These are phyloP conservation scores for Macrophomina phaseolina DNA, from an alignment of 2,329 filamentous ascomycete species.

Conservation along the genomic window DNA sequence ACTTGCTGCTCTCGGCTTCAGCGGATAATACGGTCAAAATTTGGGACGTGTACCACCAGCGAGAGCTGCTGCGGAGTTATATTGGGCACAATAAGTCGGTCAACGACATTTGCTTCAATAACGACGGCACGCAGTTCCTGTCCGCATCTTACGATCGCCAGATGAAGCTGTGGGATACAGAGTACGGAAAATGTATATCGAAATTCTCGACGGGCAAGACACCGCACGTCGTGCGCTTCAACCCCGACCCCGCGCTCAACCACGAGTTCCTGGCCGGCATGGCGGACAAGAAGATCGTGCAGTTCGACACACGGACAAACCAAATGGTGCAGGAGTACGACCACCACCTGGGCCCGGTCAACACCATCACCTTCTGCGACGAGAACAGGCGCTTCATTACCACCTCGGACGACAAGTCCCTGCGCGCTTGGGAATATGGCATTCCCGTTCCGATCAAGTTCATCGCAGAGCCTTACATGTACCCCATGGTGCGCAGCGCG, in stretches of 20 bases:
- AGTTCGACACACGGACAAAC: slow-evolving; percentile 86
- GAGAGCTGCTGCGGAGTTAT: slow-evolving; percentile 88
- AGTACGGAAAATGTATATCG: slow-evolving; percentile 85
- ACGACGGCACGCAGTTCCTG: slow-evolving; percentile 81
- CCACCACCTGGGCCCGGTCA: slow-evolving; percentile 96
- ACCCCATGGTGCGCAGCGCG: slow-evolving; percentile 85
- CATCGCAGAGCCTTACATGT: slow-evolving; percentile 98
- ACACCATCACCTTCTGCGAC: slow-evolving; percentile 96
- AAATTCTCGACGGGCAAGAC: slow-evolving; percentile 95
- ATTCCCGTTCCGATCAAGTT: slow-evolving; percentile 97
- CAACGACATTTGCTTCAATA: slow-evolving; percentile 88
- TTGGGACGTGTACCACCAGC: slow-evolving; percentile 91
- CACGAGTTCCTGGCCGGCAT: slow-evolving; percentile 96
- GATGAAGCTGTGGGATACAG: slow-evolving; percentile 98
- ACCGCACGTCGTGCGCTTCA: slow-evolving; percentile 92
- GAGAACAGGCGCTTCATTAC: slow-evolving; percentile 95
- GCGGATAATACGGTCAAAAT: slow-evolving; percentile 92
- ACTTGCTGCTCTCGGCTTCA: slow-evolving; percentile 86
- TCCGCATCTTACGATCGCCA: slow-evolving; percentile 91
- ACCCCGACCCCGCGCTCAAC: slow-evolving; percentile 75
- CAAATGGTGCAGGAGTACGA: slow-evolving; percentile 96
- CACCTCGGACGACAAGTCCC: slow-evolving; percentile 94
- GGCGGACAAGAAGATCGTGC: slow-evolving; percentile 98
- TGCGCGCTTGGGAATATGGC: slow-evolving; percentile 97
- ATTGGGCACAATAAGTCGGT: slow-evolving; percentile 88